phyloP scores from a whole-genome alignment of 345 rosid genomes.

The Sonneratia alba region DNA sequence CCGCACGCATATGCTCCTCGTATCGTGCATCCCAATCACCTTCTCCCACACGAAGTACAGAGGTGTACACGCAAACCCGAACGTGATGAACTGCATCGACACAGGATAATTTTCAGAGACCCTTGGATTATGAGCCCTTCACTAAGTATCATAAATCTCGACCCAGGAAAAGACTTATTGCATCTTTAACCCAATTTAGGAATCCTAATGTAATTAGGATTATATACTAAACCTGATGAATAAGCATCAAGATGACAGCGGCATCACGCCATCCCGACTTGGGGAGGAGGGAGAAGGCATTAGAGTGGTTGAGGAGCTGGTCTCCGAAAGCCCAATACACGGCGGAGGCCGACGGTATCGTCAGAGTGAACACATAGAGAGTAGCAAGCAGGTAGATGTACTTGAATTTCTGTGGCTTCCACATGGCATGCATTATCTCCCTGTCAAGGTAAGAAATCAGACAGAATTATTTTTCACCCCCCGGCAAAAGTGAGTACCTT shows the following conservation, averaged over 20 bases:
- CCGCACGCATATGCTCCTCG: constrained; percentile 74
- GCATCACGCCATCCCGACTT: constrained; percentile 64
- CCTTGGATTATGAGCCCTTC: too few species aligned
- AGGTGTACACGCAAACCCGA: constrained; percentile 97
- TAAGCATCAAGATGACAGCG: constrained; percentile 93
- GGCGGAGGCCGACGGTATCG: constrained; percentile 86
- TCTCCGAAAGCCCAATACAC: constrained; percentile 99
- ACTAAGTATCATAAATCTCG: too few species aligned
- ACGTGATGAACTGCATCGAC: constrained; percentile 74
- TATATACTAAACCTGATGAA: constrained; percentile 57
- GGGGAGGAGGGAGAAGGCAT: constrained; percentile 92
- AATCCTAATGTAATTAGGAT: not conserved
- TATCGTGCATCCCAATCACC: constrained; percentile 96
- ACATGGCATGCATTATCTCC: constrained; percentile 99
- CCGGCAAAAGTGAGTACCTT: not conserved
- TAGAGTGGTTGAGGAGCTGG: constrained; percentile 71
- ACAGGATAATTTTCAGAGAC: too few species aligned
- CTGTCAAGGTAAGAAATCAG: not conserved
- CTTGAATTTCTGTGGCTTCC: constrained; percentile 98
- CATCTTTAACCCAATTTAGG: too few species aligned
- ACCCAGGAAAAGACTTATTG: too few species aligned
- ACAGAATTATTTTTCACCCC: not conserved
- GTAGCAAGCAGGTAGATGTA: constrained; percentile 91
- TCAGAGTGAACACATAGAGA: constrained; percentile 85
- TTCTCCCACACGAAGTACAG: constrained; percentile 99